Evolutionary conservation across 306 rosid species (phyloP).

Genomic region (Adenanthera pavonina): DNA sequence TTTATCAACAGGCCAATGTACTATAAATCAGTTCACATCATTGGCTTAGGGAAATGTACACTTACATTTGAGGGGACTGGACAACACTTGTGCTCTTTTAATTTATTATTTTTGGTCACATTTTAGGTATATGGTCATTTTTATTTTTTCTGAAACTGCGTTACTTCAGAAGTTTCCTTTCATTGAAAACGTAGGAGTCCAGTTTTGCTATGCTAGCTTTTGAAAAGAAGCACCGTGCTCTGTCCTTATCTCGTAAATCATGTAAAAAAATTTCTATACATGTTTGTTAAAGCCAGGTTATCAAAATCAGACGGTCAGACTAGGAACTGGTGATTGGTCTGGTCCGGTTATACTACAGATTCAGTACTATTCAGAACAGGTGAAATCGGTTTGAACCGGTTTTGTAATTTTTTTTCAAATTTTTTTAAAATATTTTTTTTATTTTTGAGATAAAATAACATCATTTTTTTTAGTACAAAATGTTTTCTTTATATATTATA

Average conservation of each 20-base stretch:
- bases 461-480: too few species aligned
- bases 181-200: background rate
- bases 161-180: background rate
- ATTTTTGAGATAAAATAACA: too few species aligned
- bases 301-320: too few species aligned
- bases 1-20: conserved; percentile 15
- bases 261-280: too few species aligned
- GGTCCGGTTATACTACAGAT: too few species aligned
- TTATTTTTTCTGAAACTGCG: background rate
- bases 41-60: background rate
- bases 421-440: too few species aligned
- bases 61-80: background rate
- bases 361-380: too few species aligned
- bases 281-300: too few species aligned
- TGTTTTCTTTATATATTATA: too few species aligned
- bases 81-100: background rate
- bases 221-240: background rate
- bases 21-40: background rate
- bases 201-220: background rate
- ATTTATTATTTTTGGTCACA: background rate
- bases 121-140: background rate
- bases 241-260: background rate
- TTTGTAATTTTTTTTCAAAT: too few species aligned
- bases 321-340: too few species aligned
- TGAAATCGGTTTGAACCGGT: too few species aligned